Base-by-base conservation (phyloP, 2,329 filamentous ascomycete species). In the Colletotrichum sp. region DNA sequence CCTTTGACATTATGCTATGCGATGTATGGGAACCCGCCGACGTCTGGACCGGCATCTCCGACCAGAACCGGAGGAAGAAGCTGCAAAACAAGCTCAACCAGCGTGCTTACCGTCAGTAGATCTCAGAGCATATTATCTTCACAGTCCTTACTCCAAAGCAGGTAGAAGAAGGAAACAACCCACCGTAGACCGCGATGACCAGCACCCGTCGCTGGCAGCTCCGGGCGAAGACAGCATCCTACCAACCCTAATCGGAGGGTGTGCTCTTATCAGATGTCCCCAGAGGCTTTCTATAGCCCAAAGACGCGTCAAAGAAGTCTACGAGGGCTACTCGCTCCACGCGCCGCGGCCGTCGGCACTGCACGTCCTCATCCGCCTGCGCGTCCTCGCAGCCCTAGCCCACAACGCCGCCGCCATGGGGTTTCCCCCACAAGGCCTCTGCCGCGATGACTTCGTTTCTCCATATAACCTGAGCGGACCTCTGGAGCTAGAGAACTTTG, bases 331-430 rank as follows among this genome's bases (percentile, higher is more conserved):
- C 32, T 30, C 36, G 28, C 71, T 78, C 7, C 52, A 72, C 36
- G 49, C 68, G 18, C 69, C 71, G 6, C 57, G 71, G 21, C 71
- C 70, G 4, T 52, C 36, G 28, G 57, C 68, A 13, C 57, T 78
- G 3, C 67, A 74, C 34, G 7, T 44, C 4, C 55, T 78, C 36
- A 69, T 78, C 34, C 75, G 69, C 13, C 68, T 78, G 9, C 71
- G 77, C 34, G 71, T 78, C 32, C 44, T 78, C 15, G 59, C 71
- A n/a, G 77, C 66, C 16, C 28, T 78, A 12, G 69, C 75, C 9
- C 30, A 49, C 13, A 78, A 78, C 24, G 77, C 77, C 4, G 21
- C 15, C 8, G 36, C 18, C n/a, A 59, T 78, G 9, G 77, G 75
- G 12, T 72, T 78, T 18, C 57, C 71, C 52, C 15, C 59, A 2